Evolutionary conservation across 2,329 filamentous ascomycete genomes (phyloP).

Genomic region (Cercospora brassicicola): DNA sequence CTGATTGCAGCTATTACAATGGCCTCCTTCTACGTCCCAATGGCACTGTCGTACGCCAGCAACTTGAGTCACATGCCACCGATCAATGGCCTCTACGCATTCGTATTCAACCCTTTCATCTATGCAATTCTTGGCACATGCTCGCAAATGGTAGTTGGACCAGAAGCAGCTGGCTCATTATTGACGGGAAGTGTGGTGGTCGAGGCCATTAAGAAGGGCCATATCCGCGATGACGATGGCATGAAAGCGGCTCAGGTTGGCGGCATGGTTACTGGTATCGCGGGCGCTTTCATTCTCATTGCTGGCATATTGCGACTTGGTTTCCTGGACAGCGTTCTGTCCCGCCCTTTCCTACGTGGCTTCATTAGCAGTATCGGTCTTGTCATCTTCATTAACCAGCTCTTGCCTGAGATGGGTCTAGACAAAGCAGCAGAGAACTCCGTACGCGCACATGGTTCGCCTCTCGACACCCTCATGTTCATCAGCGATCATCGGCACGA

Average conservation of each 20-base stretch:
- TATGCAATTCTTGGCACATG: conserved; percentile 91
- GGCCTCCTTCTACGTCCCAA: conserved; percentile 97
- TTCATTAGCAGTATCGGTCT: conserved; percentile 98
- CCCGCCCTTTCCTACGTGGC: conserved; percentile 84
- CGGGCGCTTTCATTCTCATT: conserved; percentile 83
- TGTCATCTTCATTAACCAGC: conserved; percentile 91
- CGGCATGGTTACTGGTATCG: conserved; percentile 82
- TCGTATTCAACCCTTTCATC: conserved; percentile 86
- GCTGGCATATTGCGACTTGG: conserved; percentile 83
- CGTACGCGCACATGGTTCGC: conserved; percentile 78
- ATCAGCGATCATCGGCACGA: conserved; percentile 65
- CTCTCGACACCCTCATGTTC: conserved; percentile 81
- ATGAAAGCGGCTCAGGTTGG: conserved; percentile 77
- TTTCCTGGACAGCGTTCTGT: conserved; percentile 91
- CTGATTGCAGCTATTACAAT: conserved; percentile 87
- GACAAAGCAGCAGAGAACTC: conserved; percentile 61
- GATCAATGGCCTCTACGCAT: conserved; percentile 90
- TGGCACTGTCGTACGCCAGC: conserved; percentile 88
- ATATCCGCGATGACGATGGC: conserved; percentile 64
- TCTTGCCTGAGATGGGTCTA: conserved; percentile 86
- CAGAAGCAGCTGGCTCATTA: conserved; percentile 89
- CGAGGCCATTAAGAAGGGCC: conserved; percentile 68
- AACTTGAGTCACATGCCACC: conserved; percentile 91
- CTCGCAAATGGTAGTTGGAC: conserved; percentile 89
- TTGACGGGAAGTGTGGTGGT: conserved; percentile 85